Base-by-base conservation (phyloP, 164 flowering plant species). In the Umbellularia californica region DNA sequence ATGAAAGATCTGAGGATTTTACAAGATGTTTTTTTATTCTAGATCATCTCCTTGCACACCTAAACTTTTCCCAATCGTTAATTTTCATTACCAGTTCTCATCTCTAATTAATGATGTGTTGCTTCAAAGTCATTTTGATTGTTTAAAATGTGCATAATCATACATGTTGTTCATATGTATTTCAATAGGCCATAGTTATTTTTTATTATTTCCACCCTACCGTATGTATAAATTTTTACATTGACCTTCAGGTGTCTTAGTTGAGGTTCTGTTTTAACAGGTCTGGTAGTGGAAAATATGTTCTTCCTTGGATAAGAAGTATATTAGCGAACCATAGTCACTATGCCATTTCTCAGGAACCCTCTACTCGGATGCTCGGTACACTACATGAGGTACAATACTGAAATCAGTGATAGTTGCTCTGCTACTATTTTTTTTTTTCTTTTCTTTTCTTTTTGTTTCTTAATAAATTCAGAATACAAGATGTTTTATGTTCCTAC, bases 241-340 rank as follows among this genome's bases (percentile, higher is more conserved):
- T 41, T 55, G 60, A 15, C 25, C 47, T 70, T 33, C 52, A 28
- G 20, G 17, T 58, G 14, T 22, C 17, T 23, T 10, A 74, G 69
- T 50, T 41, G 20, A 30, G 72, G 4, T 14, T 74, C 33, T 72
- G 69, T 30, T 76, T 83, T 67, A 52, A 75, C 90, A 95, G 97
- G 81, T 80, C 89, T 51, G 73, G 72, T 70, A 79, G 77, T 76
- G 91, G 86, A 77, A 84, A 85, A 66, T 75, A 79, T 76, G 83
- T 90, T 79, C 88, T 95, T 76, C 92, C 92, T 67, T 95, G 97
- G 97, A 87, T 95, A 74, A 84, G 73, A 72, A 70, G 75, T 77
- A 82, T 92, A 81, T 76, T 95, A 81, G 80, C 88, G 79, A 78
- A 82, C 78, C 93, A 90, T 74, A 67, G 87, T 79, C 74, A 78